Conservation (phyloP, 768 basidiomycete species). For the Leccinum barrowsii region DNA sequence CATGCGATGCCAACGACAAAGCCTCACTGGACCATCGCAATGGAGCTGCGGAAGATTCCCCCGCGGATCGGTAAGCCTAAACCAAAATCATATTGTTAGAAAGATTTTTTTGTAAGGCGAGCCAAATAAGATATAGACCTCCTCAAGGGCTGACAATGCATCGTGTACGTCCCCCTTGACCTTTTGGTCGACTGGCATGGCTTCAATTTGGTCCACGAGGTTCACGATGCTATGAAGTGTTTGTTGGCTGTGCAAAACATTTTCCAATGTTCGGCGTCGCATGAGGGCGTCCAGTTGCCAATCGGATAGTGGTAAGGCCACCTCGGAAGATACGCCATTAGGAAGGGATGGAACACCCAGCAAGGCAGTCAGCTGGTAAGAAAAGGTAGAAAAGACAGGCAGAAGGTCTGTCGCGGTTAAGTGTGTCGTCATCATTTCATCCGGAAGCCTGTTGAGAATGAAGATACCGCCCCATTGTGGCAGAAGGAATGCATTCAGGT, state of each 20-base stretch:
- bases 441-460: conserved; percentile 57
- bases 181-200: conserved; percentile 85
- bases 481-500: conserved; percentile 72
- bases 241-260: conserved; percentile 61
- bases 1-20: conserved; percentile 65
- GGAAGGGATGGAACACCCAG: conserved; percentile 75
- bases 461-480: conserved; percentile 94
- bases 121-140: conserved; percentile 43
- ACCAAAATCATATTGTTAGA: conserved; percentile 11
- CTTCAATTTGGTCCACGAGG: conserved; percentile 79
- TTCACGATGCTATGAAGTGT: conserved; percentile 80
- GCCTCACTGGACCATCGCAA: conserved; percentile 63
- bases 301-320: conserved; percentile 40
- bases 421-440: conserved; percentile 22
- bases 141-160: conserved; percentile 68
- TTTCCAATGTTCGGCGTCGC: conserved; percentile 67
- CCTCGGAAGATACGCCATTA: conserved; percentile 35
- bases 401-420: conserved; percentile 43
- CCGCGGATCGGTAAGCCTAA: conserved; percentile 23
- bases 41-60: conserved; percentile 29
- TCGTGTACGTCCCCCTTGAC: conserved; percentile 70
- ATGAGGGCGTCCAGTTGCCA: conserved; percentile 85
- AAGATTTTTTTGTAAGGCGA: not conserved
- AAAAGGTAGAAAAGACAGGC: conserved; percentile 59
- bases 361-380: conserved; percentile 70